Conservation (phyloP, 2,329 filamentous ascomycete genomes). For the Neopestalotiopsis rosae region DNA sequence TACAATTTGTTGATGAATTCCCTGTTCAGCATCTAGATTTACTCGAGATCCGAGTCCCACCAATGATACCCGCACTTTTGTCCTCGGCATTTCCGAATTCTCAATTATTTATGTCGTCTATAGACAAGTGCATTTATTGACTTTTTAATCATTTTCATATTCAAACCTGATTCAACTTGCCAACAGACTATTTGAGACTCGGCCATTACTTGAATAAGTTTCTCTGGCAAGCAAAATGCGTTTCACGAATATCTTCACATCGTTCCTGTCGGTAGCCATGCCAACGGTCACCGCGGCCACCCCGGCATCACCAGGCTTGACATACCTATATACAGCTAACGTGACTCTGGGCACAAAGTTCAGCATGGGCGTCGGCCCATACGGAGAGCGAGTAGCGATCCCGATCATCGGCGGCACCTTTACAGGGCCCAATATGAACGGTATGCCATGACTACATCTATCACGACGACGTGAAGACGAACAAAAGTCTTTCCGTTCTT, state of each 20-base stretch:
- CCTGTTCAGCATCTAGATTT: too few species aligned
- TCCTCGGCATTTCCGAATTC: not conserved
- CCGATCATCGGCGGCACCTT: conserved; percentile 36
- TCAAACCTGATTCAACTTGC: not conserved
- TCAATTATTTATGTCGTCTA: too few species aligned
- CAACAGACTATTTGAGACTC: too few species aligned
- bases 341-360: conserved; percentile 30
- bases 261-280: not conserved
- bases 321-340: conserved; percentile 35
- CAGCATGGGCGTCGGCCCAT: conserved; percentile 29
- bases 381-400: conserved; percentile 30
- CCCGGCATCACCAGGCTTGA: conserved; percentile 27
- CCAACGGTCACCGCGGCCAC: not conserved
- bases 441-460: not conserved
- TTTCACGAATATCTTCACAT: not conserved
- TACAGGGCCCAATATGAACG: conserved; percentile 29
- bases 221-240: not conserved
- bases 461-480: not conserved
- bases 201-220: too few species aligned
- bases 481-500: not conserved
- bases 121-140: too few species aligned
- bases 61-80: too few species aligned
- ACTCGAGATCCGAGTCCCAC: too few species aligned
- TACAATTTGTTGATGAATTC: too few species aligned
- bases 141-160: too few species aligned